These are phyloP conservation scores for Ascomycota sp. DNA, from an alignment of 2,329 filamentous ascomycete species.

Conservation along the genomic window DNA sequence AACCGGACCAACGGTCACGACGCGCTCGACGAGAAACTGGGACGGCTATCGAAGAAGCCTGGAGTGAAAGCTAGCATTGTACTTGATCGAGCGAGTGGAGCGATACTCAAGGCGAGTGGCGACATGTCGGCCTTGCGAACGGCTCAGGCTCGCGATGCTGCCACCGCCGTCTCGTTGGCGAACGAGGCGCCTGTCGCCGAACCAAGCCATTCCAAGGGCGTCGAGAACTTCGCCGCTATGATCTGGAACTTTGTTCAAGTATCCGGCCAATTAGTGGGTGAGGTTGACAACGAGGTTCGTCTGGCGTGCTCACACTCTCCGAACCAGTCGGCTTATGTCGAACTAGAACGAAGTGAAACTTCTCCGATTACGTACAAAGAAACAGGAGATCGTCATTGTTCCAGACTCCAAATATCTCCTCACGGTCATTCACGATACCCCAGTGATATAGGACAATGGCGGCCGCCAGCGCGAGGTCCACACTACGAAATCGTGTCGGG, in stretches of 20 bases:
- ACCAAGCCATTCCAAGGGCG: slow-evolving; percentile 32
- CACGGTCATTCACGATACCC: slow-evolving; percentile 66
- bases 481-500: too few species aligned
- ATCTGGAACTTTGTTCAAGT: slow-evolving; percentile 57
- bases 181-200: slow-evolving; percentile 21
- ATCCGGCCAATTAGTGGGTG: slow-evolving; percentile 48
- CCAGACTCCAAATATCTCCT: slow-evolving; percentile 63
- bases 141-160: slow-evolving; percentile 14
- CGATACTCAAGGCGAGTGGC: slow-evolving; percentile 57
- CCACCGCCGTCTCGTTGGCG: slow-evolving; percentile 22
- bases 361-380: slow-evolving; percentile 59
- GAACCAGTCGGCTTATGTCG: slow-evolving; percentile 5
- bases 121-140: slow-evolving; percentile 36
- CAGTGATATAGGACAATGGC: slow-evolving; percentile 29
- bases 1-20: slow-evolving; percentile 30
- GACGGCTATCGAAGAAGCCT: slow-evolving; percentile 53
- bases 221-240: slow-evolving; percentile 54
- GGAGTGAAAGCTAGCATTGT: slow-evolving; percentile 63
- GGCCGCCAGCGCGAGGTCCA: background rate
- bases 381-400: slow-evolving; percentile 67
- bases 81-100: slow-evolving; percentile 49
- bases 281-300: slow-evolving; percentile 48
- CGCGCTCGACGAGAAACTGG: slow-evolving; percentile 43
- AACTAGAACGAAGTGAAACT: slow-evolving; percentile 54
- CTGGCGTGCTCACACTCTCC: too few species aligned